Percentiles rank a stretch among this genome's conserved stretches.
phyloP scores from a whole-genome alignment of 371 early-diverging fungal species.

The Capniomyces stellatus region DNA sequence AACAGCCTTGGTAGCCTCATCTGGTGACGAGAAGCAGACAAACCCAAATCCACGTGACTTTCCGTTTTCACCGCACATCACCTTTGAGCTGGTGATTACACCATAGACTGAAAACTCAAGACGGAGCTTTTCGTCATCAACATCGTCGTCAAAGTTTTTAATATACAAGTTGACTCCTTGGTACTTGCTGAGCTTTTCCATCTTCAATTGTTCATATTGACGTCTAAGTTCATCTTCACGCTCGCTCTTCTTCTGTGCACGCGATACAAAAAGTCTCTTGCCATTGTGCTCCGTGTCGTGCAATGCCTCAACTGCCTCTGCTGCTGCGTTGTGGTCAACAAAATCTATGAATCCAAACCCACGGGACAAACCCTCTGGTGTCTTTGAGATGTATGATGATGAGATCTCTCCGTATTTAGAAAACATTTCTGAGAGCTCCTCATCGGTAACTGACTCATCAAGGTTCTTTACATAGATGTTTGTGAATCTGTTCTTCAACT shows the following conservation, averaged over 20 bases:
- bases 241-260: constrained; percentile 97
- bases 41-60: constrained; percentile 73
- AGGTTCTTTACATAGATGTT: constrained; percentile 99
- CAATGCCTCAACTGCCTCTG: constrained; percentile 78
- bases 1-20: constrained; percentile 80
- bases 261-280: constrained; percentile 87
- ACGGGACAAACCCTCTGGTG: constrained; percentile 67
- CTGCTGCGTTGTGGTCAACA: constrained; percentile 80
- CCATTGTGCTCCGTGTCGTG: constrained; percentile 82
- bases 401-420: constrained; percentile 69
- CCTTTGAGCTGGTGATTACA: constrained; percentile 88
- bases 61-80: constrained; percentile 87
- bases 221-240: constrained; percentile 89
- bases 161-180: constrained; percentile 96
- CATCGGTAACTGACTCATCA: constrained; percentile 62
- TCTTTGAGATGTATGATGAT: constrained; percentile 53
- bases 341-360: constrained; percentile 98
- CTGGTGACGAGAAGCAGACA: constrained; percentile 79
- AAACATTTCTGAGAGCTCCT: constrained; percentile 72
- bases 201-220: constrained; percentile 82
- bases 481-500: constrained; percentile 80
- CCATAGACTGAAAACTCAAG: constrained; percentile 91
- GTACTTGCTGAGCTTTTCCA: constrained; percentile 90
- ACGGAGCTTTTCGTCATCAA: constrained; percentile 88
- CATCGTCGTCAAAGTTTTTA: constrained; percentile 92